Evolutionary conservation across 1,284 basidiomycete species (phyloP).

Genomic region (Takashimella koratensis): DNA sequence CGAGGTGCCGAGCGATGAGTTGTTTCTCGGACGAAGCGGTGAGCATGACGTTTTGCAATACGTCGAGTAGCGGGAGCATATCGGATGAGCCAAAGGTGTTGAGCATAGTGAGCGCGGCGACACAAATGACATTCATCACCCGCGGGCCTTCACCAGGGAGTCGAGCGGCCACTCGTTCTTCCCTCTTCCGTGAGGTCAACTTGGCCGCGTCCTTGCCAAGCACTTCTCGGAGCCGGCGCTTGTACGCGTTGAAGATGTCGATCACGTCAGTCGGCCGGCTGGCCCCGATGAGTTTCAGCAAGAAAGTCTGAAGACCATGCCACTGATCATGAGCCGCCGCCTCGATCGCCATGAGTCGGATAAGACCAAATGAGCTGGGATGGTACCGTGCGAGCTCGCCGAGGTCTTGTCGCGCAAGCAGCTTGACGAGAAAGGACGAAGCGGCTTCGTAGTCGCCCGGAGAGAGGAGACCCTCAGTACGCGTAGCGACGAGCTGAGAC

Average conservation of each 20-base stretch:
- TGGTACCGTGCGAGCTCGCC: conserved; percentile 3
- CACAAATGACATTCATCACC: conserved; percentile 14
- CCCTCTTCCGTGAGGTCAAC: conserved; percentile 13
- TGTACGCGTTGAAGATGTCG: conserved; percentile 11
- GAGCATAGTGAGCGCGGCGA: conserved; percentile 27
- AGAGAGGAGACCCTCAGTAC: conserved; percentile 1
- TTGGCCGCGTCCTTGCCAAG: conserved; percentile 18
- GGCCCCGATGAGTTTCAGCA: conserved; percentile 16
- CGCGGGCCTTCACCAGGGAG: conserved; percentile 17
- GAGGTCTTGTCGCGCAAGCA: conserved; percentile 3
- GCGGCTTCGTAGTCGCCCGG: conserved; percentile 7
- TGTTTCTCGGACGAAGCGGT: neutral
- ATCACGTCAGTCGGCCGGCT: conserved; percentile 17
- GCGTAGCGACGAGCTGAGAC: conserved; percentile 9
- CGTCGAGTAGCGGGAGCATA: conserved; percentile 14
- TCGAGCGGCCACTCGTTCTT: conserved; percentile 19
- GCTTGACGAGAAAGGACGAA: conserved; percentile 8
- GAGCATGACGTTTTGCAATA: neutral
- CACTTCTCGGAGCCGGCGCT: conserved; percentile 11
- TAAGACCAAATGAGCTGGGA: conserved; percentile 11
- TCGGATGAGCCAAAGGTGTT: conserved; percentile 15
- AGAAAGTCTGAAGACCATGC: conserved; percentile 16
- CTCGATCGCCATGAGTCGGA: conserved; percentile 24
- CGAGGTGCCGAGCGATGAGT: neutral
- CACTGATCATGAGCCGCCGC: conserved; percentile 20